Base-by-base conservation (phyloP, 768 basidiomycete species). In the Mrakia blollopis region DNA sequence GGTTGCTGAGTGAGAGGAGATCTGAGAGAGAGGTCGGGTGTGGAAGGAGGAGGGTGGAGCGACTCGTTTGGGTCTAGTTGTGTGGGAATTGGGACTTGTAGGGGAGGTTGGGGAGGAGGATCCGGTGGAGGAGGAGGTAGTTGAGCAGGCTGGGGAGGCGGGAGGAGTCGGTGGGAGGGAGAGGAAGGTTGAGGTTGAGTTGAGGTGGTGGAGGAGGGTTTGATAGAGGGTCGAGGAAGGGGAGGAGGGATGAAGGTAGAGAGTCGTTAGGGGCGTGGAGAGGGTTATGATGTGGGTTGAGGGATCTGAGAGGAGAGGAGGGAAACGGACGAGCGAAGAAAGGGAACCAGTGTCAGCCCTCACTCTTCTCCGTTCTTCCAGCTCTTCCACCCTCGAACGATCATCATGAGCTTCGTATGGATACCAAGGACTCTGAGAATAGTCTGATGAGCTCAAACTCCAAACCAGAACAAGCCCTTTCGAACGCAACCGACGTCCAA, bases 1-100 rank as follows among this genome's bases (percentile, higher is more conserved):
- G 32, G 30, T 32, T n/a, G 62, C 62, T n/a, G 62, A 63, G 62
- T 63, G 62, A 18, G 62, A n/a, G 18, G 62, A 63, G 62, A 63
- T 63, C 18, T 63, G 62, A 10, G 62, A 63, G 30, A 63, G 30
- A 30, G 62, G 62, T 8, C 62, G 32, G 3, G 62, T 18, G 30
- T 63, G 62, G 62, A 63, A 63, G 32, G 30, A 32, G 4, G 62
- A 63, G 1, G 62, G 62, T 11, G 62, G 62, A 5, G 23, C 30
- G 16, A 32, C 62, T n/a, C 62, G 32, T 37, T 37, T 57, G 10
- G 57, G n/a, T 28, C 62, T 2, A 14, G 62, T 8, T 63, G n/a
- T 32, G 62, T 28, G 13, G 57, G 25, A 28, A 6, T n/a, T n/a
- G 25, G n/a, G n/a, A 28, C 28, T 62, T 25, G 25, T 62, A 7